Percentiles rank a stretch among this genome's conserved stretches.
phyloP scores from a whole-genome alignment of 371 early-diverging fungal genomes.

The Agmasoma carcini region DNA sequence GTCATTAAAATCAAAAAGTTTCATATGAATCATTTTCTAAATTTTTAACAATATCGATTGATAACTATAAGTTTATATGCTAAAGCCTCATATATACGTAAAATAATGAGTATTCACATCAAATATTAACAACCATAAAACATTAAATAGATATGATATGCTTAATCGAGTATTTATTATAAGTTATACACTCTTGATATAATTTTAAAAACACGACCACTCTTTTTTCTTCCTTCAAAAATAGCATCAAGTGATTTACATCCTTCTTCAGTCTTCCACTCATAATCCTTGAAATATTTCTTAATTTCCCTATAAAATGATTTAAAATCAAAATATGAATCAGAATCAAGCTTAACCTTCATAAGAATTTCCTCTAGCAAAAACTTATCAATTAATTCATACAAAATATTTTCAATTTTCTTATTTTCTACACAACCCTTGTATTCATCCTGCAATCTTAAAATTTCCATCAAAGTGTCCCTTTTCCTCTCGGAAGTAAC shows the following conservation, averaged over 20 bases:
- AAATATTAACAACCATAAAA: too few species aligned
- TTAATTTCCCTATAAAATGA: constrained; percentile 15
- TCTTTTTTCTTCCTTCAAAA: constrained; percentile 15
- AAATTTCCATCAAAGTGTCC: constrained; percentile 17
- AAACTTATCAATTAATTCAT: constrained; percentile 29
- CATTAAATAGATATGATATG: too few species aligned
- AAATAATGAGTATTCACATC: too few species aligned
- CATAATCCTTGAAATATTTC: constrained; percentile 15
- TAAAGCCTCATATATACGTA: too few species aligned
- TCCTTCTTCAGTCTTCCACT: constrained; percentile 27
- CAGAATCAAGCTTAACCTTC: constrained; percentile 11
- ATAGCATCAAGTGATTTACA: constrained; percentile 23
- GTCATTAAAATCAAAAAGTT: too few species aligned
- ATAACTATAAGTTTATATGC: too few species aligned
- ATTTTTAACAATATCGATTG: too few species aligned
- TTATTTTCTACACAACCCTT: constrained; percentile 14
- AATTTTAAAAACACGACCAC: constrained; percentile 5
- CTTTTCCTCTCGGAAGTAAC: constrained; percentile 3
- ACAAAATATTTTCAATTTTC: neutral
- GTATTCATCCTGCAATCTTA: constrained; percentile 19
- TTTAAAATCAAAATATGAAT: constrained; percentile 27
- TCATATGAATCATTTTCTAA: too few species aligned
- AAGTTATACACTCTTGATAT: too few species aligned
- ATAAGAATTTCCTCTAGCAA: constrained; percentile 30
- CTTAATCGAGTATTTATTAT: too few species aligned